Conservation (phyloP, 225 moss, liverwort and hornwort species). For the Neckera pumila region DNA sequence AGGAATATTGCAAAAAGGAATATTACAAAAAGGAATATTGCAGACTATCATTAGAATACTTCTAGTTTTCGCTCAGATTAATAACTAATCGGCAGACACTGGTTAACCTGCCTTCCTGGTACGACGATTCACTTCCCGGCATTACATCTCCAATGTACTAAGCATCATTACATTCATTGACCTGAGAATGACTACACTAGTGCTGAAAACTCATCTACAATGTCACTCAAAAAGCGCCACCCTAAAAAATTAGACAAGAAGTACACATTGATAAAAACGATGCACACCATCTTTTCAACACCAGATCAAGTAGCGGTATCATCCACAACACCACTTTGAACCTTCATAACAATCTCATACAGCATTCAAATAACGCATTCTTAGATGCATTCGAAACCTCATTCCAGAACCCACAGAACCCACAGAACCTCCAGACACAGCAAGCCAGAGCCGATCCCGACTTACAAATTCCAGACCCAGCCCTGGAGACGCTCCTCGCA, state of each 20-base stretch:
- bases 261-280: not conserved
- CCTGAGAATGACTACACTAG: not conserved
- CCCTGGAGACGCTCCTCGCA: constrained; percentile 67
- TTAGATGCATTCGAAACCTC: not conserved
- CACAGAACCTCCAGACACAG: not conserved
- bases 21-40: not conserved
- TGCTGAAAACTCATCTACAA: not conserved
- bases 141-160: not conserved
- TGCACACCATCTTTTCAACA: not conserved
- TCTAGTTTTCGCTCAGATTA: not conserved
- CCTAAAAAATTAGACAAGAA: not conserved
- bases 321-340: not conserved
- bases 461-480: constrained; percentile 63
- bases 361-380: not conserved
- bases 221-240: not conserved
- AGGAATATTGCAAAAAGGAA: not conserved
- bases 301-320: not conserved
- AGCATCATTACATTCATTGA: not conserved
- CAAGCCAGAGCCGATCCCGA: not conserved
- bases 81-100: not conserved
- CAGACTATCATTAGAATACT: not conserved
- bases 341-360: not conserved
- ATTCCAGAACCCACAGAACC: not conserved
- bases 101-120: not conserved
- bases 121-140: not conserved